These are phyloP conservation scores for Moniliophthora roreri DNA, from an alignment of 1,284 basidiomycete genomes.

Conservation along the genomic window DNA sequence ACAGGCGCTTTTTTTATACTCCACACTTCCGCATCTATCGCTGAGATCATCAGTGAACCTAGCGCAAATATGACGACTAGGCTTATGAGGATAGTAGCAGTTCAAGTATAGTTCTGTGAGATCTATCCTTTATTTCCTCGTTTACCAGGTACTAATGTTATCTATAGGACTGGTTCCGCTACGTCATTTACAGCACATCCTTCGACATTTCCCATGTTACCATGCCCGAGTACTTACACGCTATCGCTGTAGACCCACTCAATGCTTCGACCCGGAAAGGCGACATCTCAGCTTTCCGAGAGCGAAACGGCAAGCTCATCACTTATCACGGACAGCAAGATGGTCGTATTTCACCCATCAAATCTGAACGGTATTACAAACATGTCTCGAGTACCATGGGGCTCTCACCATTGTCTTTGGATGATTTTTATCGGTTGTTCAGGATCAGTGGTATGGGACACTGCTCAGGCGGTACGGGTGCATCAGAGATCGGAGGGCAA, in stretches of 20 bases:
- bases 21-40: no score
- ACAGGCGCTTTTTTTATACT: no score
- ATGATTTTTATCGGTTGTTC: slow-evolving; percentile 18
- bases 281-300: slow-evolving; percentile 19
- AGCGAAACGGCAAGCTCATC: slow-evolving; percentile 19
- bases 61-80: no score
- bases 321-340: slow-evolving; percentile 21
- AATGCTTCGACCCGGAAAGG: slow-evolving; percentile 19
- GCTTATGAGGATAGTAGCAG: no score
- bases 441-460: slow-evolving; percentile 18
- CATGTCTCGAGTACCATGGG: slow-evolving; percentile 11
- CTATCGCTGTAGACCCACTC: slow-evolving; percentile 14
- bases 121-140: no score
- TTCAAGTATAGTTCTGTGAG: background rate
- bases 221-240: slow-evolving; percentile 4
- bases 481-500: slow-evolving; percentile 15
- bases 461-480: slow-evolving; percentile 16
- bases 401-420: slow-evolving; percentile 7
- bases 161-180: slow-evolving; percentile 17
- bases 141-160: background rate
- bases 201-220: slow-evolving; percentile 8
- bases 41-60: no score
- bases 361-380: slow-evolving; percentile 19
- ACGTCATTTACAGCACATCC: slow-evolving; percentile 14
- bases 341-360: slow-evolving; percentile 16